Percentiles rank a stretch among this genome's conserved stretches.
phyloP scores from a whole-genome alignment of 352 stramenopile genomes.

The Pythium monospermum region DNA sequence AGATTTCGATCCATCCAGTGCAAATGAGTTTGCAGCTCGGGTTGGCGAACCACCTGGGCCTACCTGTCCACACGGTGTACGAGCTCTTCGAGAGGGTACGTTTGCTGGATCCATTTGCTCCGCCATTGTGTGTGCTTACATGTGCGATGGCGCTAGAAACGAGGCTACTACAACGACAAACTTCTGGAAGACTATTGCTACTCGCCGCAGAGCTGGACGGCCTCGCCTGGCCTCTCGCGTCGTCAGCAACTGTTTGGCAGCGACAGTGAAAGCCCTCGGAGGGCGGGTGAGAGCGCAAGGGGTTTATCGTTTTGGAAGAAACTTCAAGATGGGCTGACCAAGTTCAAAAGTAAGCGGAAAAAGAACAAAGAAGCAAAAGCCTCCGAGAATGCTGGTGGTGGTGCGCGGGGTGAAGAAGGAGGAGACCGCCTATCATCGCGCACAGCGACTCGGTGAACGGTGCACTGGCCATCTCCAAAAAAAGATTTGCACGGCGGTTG shows the following conservation, averaged over 20 bases:
- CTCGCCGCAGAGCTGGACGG: slow-evolving; percentile 80
- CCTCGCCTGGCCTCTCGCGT: slow-evolving; percentile 57
- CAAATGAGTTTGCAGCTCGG: slow-evolving; percentile 84
- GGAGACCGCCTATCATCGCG: slow-evolving; percentile 13
- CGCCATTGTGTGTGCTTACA: no score
- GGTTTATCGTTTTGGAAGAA: slow-evolving; percentile 70
- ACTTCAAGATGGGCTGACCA: slow-evolving; percentile 62
- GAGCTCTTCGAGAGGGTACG: slow-evolving; percentile 73
- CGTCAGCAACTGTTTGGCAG: slow-evolving; percentile 71
- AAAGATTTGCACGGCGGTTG: not conserved
- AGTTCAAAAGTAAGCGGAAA: slow-evolving; percentile 55
- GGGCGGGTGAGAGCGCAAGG: slow-evolving; percentile 22
- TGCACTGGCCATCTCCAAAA: no score
- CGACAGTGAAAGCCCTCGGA: slow-evolving; percentile 42
- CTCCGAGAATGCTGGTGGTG: no score
- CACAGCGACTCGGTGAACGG: slow-evolving; percentile 2
- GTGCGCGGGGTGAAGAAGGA: no score
- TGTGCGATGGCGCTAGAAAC: no score
- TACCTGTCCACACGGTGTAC: slow-evolving; percentile 66
- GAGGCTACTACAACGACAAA: slow-evolving; percentile 73
- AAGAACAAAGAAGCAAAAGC: slow-evolving; percentile 26
- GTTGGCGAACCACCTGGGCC: slow-evolving; percentile 57
- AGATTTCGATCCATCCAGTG: slow-evolving; percentile 67
- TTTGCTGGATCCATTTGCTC: no score
- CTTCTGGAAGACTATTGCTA: slow-evolving; percentile 79